A percentile compares a stretch with the other conserved stretches of the same genome.
Conservation (phyloP, 2,329 filamentous ascomycete genomes). For the Nemania bipapillata region DNA sequence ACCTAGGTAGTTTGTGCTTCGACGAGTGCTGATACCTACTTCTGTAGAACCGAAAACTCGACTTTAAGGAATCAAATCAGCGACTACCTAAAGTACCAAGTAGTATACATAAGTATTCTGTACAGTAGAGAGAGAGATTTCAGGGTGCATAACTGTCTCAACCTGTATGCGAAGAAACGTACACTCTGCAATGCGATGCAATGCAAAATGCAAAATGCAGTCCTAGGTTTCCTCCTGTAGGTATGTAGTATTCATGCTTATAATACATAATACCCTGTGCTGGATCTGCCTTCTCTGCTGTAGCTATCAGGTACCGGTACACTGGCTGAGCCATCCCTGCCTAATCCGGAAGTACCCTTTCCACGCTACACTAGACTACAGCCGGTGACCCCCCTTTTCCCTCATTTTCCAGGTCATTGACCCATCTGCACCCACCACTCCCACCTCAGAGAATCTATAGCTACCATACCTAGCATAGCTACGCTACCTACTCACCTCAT, state of each 20-base stretch:
- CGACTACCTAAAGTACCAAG: background rate
- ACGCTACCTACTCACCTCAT: background rate
- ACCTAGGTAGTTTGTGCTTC: slow-evolving; percentile 4
- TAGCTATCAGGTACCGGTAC: slow-evolving; percentile 15
- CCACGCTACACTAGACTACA: slow-evolving; percentile 31
- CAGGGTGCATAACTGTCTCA: slow-evolving; percentile 35
- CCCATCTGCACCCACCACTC: slow-evolving; percentile 34
- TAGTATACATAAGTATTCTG: background rate
- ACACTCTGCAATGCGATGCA: background rate
- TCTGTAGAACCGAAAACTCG: background rate
- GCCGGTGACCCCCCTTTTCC: slow-evolving; percentile 45
- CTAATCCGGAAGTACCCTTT: slow-evolving; percentile 33
- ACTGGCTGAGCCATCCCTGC: slow-evolving; percentile 18
- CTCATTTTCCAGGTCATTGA: slow-evolving; percentile 33
- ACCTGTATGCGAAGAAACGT: background rate
- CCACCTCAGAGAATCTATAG: slow-evolving; percentile 22
- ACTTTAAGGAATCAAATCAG: background rate
- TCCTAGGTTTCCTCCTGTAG: background rate
- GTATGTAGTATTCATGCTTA: slow-evolving; percentile 5
- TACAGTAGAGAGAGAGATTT: slow-evolving; percentile 26
- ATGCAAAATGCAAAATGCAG: slow-evolving; percentile 1
- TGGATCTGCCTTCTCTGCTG: background rate
- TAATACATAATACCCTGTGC: slow-evolving; percentile 4
- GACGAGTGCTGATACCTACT: slow-evolving; percentile 2
- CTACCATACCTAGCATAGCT: background rate